Evolutionary conservation across 768 basidiomycete genomes (phyloP).

Genomic region (Gymnopilus dilepis): DNA sequence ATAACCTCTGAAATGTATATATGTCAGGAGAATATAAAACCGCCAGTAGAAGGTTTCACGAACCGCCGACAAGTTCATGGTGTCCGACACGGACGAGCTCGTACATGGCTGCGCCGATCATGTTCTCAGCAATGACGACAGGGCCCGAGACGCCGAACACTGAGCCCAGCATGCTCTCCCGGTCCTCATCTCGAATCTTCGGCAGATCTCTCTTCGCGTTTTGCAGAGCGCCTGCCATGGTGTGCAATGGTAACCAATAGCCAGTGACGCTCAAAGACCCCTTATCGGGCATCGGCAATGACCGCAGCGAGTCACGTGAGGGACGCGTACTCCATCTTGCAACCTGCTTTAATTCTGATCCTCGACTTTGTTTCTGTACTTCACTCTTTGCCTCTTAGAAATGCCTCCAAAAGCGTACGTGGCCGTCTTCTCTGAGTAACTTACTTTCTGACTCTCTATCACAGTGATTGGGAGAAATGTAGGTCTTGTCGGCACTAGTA

Average conservation of each 20-base stretch:
- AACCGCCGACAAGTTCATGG: slow-evolving; percentile 97
- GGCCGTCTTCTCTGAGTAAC: not conserved
- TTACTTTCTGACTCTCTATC: slow-evolving; percentile 18
- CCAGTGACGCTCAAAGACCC: slow-evolving; percentile 11
- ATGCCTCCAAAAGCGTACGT: slow-evolving; percentile 98
- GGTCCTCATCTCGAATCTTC: slow-evolving; percentile 90
- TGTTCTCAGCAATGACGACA: slow-evolving; percentile 96
- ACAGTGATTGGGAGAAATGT: slow-evolving; percentile 99
- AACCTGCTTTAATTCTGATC: slow-evolving; percentile 16
- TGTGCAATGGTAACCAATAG: slow-evolving; percentile 18
- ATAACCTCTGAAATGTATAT: slow-evolving; percentile 83
- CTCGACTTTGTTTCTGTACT: slow-evolving; percentile 25
- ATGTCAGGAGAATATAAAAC: slow-evolving; percentile 10
- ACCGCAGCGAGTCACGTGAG: slow-evolving; percentile 31
- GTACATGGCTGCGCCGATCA: slow-evolving; percentile 96
- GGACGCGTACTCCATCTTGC: slow-evolving; percentile 31
- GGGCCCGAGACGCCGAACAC: slow-evolving; percentile 98
- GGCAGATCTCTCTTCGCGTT: slow-evolving; percentile 88
- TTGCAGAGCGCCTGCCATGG: slow-evolving; percentile 91
- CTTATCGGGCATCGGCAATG: slow-evolving; percentile 27
- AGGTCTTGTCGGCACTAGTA: slow-evolving; percentile 28
- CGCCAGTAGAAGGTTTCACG: slow-evolving; percentile 24
- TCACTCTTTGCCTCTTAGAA: slow-evolving; percentile 26
- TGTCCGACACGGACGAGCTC: slow-evolving; percentile 98
- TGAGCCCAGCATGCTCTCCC: slow-evolving; percentile 84